These are phyloP conservation scores for Aureobasidium sp. DNA, from an alignment of 2,329 filamentous ascomycete genomes.

Conservation along the genomic window DNA sequence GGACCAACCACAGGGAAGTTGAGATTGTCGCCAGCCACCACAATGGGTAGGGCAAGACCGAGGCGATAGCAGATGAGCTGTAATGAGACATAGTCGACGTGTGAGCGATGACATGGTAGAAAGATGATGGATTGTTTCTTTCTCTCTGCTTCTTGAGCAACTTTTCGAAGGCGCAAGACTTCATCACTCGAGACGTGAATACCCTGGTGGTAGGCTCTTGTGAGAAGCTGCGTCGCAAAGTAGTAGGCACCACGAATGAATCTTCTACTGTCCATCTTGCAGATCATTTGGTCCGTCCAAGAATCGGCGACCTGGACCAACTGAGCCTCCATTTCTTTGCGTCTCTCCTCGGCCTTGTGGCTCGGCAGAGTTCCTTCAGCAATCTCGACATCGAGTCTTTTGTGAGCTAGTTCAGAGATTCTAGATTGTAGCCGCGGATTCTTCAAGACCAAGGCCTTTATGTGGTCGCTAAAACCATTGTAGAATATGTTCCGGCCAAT, in stretches of 20 bases:
- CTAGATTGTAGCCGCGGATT: slow-evolving; percentile 68
- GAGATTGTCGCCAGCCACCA: slow-evolving; percentile 92
- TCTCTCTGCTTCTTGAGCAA: slow-evolving; percentile 73
- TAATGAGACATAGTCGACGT: slow-evolving; percentile 92
- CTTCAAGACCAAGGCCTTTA: slow-evolving; percentile 70
- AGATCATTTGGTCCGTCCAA: slow-evolving; percentile 93
- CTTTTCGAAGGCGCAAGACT: slow-evolving; percentile 70
- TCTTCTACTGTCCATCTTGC: slow-evolving; percentile 92
- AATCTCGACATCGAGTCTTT: slow-evolving; percentile 68
- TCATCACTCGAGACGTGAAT: slow-evolving; percentile 96
- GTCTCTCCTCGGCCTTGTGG: slow-evolving; percentile 48
- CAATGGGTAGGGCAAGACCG: slow-evolving; percentile 78
- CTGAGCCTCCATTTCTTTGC: slow-evolving; percentile 60
- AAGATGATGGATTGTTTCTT: slow-evolving; percentile 96
- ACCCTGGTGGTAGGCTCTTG: slow-evolving; percentile 90
- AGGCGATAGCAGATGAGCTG: slow-evolving; percentile 94
- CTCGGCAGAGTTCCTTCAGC: slow-evolving; percentile 57
- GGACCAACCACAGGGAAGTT: slow-evolving; percentile 86
- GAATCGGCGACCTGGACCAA: slow-evolving; percentile 76
- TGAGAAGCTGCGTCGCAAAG: slow-evolving; percentile 75
- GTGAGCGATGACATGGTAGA: slow-evolving; percentile 85
- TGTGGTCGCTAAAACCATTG: slow-evolving; percentile 80
- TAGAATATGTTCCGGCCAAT: slow-evolving; percentile 94
- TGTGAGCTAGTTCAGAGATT: slow-evolving; percentile 69
- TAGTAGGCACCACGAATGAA: slow-evolving; percentile 95